Evolutionary conservation across 2,329 filamentous ascomycete genomes (phyloP).

Genomic region (Sclerotinia trifoliorum): DNA sequence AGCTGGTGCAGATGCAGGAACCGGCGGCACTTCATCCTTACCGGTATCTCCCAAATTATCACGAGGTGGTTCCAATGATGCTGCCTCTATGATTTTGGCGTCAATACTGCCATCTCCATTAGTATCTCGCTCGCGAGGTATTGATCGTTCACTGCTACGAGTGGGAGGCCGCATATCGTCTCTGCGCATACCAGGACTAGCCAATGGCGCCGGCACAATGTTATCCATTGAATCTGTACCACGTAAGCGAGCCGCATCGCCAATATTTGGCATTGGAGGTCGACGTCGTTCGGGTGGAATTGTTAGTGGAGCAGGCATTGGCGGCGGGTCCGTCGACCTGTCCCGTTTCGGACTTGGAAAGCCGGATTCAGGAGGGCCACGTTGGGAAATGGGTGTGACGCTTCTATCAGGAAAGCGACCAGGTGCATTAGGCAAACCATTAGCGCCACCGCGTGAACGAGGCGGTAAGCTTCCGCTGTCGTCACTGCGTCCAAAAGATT

Average conservation of each 20-base stretch:
- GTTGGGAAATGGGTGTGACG: conserved; percentile 34
- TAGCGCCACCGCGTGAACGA: conserved; percentile 37
- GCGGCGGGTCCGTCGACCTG: conserved; percentile 31
- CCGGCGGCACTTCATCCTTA: conserved; percentile 8
- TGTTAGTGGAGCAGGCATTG: conserved; percentile 36
- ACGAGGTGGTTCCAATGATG: conserved; percentile 8
- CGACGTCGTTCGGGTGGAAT: conserved; percentile 39
- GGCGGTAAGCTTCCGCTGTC: conserved; percentile 36
- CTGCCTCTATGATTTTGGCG: conserved; percentile 4
- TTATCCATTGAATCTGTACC: conserved; percentile 33
- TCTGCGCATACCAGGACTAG: conserved; percentile 40
- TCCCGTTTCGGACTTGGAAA: conserved; percentile 30
- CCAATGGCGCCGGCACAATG: conserved; percentile 41
- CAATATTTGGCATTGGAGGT: conserved; percentile 38
- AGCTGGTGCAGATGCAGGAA: conserved; percentile 18
- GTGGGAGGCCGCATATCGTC: conserved; percentile 40
- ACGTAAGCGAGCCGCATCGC: conserved; percentile 37
- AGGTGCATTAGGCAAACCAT: conserved; percentile 34
- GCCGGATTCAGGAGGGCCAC: conserved; percentile 36
- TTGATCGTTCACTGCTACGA: conserved; percentile 38
- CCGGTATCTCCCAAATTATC: not conserved
- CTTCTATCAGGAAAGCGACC: conserved; percentile 39
- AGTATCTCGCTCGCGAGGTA: conserved; percentile 28
- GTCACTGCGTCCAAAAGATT: conserved; percentile 38
- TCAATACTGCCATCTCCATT: conserved; percentile 19